Conservation (phyloP, 176 grass and related monocot species). For the Zea luxurians region DNA sequence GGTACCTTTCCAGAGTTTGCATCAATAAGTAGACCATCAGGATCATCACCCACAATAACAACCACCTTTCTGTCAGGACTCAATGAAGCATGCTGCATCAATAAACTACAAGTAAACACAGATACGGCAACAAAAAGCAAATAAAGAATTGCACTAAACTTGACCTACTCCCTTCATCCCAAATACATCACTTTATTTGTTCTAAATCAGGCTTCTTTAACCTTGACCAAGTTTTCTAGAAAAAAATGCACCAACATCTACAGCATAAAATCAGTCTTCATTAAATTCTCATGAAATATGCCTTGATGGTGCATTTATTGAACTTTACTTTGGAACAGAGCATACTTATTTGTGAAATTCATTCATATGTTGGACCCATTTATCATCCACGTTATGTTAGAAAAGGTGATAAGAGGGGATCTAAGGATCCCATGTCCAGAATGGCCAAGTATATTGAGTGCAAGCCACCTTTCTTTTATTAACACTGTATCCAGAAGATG, state of each 20-base stretch:
- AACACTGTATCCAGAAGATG: neutral
- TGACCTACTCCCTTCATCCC: neutral
- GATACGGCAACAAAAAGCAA: neutral
- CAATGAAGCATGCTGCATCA: constrained; percentile 86
- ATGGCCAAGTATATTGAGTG: constrained; percentile 1
- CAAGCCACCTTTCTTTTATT: neutral
- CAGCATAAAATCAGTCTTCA: neutral
- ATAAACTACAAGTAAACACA: constrained; percentile 36
- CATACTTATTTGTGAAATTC: neutral
- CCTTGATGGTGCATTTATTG: neutral
- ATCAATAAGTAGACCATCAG: constrained; percentile 80
- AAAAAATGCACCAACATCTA: neutral
- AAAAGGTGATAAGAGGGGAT: constrained; percentile 12
- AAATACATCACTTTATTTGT: neutral
- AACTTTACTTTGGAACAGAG: neutral
- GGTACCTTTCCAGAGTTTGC: constrained; percentile 91
- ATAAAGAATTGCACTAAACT: constrained; percentile 6
- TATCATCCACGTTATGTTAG: neutral
- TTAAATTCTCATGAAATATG: neutral
- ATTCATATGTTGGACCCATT: constrained; percentile 8
- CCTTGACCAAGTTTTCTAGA: neutral
- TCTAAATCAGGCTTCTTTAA: neutral
- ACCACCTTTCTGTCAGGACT: constrained; percentile 88
- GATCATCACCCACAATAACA: constrained; percentile 81
- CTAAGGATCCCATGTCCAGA: neutral